Base-by-base conservation (phyloP, 2,329 filamentous ascomycete species). In the Sporothrix brasiliensis region DNA sequence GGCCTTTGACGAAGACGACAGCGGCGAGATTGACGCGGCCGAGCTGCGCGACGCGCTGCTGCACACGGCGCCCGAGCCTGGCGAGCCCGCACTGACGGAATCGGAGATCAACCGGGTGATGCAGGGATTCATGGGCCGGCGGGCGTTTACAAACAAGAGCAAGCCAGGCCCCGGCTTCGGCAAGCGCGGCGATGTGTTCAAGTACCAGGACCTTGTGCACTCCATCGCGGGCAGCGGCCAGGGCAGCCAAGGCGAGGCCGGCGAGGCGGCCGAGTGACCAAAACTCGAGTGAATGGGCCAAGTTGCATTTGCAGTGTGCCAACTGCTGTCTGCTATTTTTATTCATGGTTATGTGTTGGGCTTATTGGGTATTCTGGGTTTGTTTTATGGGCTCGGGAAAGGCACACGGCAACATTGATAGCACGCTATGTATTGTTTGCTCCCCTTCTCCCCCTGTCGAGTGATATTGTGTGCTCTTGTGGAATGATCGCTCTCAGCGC, bases 1-100 rank as follows among this genome's bases (percentile, higher is more conserved):
- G 2, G 95, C 95, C 0, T 98, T 98, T 78, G 95, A 99, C 77
- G 92, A 97, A 73, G 93, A 97, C 73, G 95, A 99, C 78, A 95
- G 92, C 76, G 95, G 95, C 3, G 93, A 97, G 79, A 89, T 98
- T 52, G 93, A 98, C 77, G 82, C 97, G 24, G 86, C 83, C 0
- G 93, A 97, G 79, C 81, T 99, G 73, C 88, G 91, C 60, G 92
- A 95, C 75, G 93, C 94, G 0, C 79, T 99, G 58, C 80, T 97
- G 53, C 87, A 93, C 74, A 97, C 93, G 0, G 88, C 89, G 0
- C 92, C 93, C 0, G 93, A 97, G 74, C 84, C 87, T 0, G 92
- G 92, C 21, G 86, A 88, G 78, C 83, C 82, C 52, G 80, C 86
- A 0, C 80, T 96, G 73, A 90, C 87, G 0, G 87, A 90, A 68